Evolutionary conservation across 1,284 basidiomycete genomes (phyloP).

Genomic region (Puccinia hordei): DNA sequence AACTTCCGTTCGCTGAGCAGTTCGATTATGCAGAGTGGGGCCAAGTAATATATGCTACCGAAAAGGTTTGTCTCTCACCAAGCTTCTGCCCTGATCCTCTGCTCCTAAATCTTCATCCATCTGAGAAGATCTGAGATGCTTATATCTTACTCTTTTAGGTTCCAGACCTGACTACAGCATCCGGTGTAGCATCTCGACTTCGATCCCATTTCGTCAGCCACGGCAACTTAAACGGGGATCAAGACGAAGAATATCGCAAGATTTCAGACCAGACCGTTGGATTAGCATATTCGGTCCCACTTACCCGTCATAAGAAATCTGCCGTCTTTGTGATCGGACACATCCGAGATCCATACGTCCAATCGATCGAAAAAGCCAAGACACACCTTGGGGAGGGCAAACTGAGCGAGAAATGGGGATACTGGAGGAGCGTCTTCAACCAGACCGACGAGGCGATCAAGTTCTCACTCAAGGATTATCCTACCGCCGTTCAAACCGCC

Average conservation of each 20-base stretch:
- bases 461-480: slow-evolving; percentile 58
- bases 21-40: slow-evolving; percentile 59
- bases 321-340: slow-evolving; percentile 44
- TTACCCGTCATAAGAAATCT: not conserved
- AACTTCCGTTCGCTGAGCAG: slow-evolving; percentile 56
- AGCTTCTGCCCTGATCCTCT: not conserved
- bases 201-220: slow-evolving; percentile 56
- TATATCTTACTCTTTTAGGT: slow-evolving; percentile 14
- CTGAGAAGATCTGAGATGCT: not conserved
- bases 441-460: slow-evolving; percentile 55
- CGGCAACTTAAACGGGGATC: slow-evolving; percentile 31
- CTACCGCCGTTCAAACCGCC: slow-evolving; percentile 54
- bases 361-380: slow-evolving; percentile 24
- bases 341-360: slow-evolving; percentile 46
- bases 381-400: not conserved
- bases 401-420: slow-evolving; percentile 51
- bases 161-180: slow-evolving; percentile 30
- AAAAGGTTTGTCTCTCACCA: slow-evolving; percentile 44
- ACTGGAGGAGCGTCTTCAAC: slow-evolving; percentile 57
- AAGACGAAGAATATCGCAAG: slow-evolving; percentile 42
- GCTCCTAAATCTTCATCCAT: too few species aligned
- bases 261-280: slow-evolving; percentile 35
- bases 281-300: slow-evolving; percentile 25
- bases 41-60: slow-evolving; percentile 55
- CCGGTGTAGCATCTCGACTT: slow-evolving; percentile 51